These are phyloP conservation scores for Fusarium chaquense DNA, from an alignment of 2,329 filamentous ascomycete species.

Conservation along the genomic window DNA sequence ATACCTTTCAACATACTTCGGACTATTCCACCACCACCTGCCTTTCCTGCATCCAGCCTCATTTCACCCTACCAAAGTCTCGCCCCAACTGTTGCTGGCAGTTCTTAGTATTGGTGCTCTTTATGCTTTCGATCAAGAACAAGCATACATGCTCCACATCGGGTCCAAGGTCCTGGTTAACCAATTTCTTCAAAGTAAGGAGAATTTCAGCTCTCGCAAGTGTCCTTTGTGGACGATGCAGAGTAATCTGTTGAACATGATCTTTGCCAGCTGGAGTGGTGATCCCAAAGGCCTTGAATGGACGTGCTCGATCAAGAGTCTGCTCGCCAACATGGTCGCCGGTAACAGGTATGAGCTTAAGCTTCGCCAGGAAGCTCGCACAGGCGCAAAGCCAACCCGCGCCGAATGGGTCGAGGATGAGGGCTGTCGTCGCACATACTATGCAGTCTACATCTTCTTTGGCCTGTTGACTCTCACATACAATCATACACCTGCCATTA, in stretches of 20 bases:
- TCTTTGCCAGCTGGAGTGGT: constrained; percentile 99
- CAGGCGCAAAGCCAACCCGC: constrained; percentile 79
- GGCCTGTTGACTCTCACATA: constrained; percentile 94
- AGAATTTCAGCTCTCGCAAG: constrained; percentile 98
- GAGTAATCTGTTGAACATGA: constrained; percentile 95
- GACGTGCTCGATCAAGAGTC: constrained; percentile 98
- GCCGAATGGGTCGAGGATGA: constrained; percentile 97
- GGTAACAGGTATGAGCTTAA: constrained; percentile 97
- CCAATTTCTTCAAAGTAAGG: constrained; percentile 97
- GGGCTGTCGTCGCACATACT: constrained; percentile 95
- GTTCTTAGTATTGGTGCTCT: constrained; percentile 95
- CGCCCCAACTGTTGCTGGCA: constrained; percentile 85
- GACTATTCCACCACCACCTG: constrained; percentile 94
- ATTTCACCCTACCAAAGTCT: constrained; percentile 83
- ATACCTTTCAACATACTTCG: constrained; percentile 96
- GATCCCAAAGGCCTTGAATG: constrained; percentile 97
- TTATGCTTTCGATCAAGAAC: constrained; percentile 96
- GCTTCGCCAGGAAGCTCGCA: constrained; percentile 88
- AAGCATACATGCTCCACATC: constrained; percentile 97
- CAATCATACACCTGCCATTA: constrained; percentile 97
- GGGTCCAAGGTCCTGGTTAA: constrained; percentile 97
- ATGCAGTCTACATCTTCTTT: constrained; percentile 99
- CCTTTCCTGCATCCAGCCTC: constrained; percentile 95
- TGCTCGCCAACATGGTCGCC: constrained; percentile 98
- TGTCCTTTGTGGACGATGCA: constrained; percentile 99